Evolutionary conservation across 1,284 basidiomycete genomes (phyloP), one percentile per base, ranked within the genome.

Genomic region (Albatrellus sp.): DNA sequence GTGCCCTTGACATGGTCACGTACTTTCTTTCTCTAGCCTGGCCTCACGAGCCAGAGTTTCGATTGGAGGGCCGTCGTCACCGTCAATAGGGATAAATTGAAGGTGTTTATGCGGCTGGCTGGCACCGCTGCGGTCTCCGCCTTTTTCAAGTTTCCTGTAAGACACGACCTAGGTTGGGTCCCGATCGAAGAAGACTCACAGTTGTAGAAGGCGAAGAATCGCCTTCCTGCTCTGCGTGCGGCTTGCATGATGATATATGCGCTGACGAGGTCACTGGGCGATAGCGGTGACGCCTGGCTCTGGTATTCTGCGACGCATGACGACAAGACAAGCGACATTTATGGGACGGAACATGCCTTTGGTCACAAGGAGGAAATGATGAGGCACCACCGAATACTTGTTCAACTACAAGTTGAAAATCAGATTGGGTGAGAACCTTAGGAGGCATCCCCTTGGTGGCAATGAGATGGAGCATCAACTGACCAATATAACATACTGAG

Each of bases 101-200:
- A 92, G 56, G 58, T 93, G 90, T 54, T 92, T 88, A 63, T 91
- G 90, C 1, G 73, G 68, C 63, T 93, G 90, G 59, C 86, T 90
- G 7, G 90, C 89, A 31, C 90, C 90, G 48, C 86, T 90, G 39
- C 75, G 69, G 40, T 76, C 69, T 4, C 89, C 89, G 53, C 87
- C 86, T 84, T 44, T 1, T 46, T 3, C 24, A 35, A 8, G 36
- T 6, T 16, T n/a, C 28, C 14, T 33, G 12, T 14, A 30, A 14
- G 42, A 17, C 17, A 46, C 13, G 12, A 31, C 28, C 14, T n/a
- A 29, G 40, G 30, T 28, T 20, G 36, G 9, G 37, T 38, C 37
- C 5, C 12, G 24, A 32, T 32, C 35, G 12, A 14, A 19, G 35
- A 9, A 9, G 13, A 48, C 65, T 34, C 44, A 82, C 85, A 89